phyloP scores from a whole-genome alignment of 176 grass and related monocot genomes.

The Eleusine coracana region DNA sequence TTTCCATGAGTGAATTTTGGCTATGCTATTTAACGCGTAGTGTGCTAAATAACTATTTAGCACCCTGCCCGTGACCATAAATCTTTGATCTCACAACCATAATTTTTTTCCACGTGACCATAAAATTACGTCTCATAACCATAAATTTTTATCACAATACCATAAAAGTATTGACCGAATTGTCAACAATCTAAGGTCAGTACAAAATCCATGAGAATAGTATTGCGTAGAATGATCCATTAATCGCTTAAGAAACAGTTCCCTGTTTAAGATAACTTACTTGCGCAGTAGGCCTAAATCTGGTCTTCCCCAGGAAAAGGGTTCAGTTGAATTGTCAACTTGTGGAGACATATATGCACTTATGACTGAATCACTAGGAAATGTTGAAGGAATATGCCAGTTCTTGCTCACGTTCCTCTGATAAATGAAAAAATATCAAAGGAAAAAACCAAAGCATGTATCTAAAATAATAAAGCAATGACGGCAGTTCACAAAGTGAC shows the following conservation, averaged over 20 bases:
- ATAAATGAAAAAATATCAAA: constrained; percentile 44
- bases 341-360: constrained; percentile 80
- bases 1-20: background rate
- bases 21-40: no score
- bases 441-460: constrained; percentile 18
- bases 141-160: no score
- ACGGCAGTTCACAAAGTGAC: constrained; percentile 6
- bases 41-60: no score
- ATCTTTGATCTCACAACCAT: no score
- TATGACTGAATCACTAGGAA: constrained; percentile 82
- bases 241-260: constrained; percentile 11
- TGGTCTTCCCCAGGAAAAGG: constrained; percentile 91
- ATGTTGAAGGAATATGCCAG: constrained; percentile 85
- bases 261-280: constrained; percentile 53
- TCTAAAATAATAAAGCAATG: constrained; percentile 24
- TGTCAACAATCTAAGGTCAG: constrained; percentile 1
- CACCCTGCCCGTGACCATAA: no score
- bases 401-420: constrained; percentile 99
- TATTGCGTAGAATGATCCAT: background rate
- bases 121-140: no score
- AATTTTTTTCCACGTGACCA: no score
- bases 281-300: constrained; percentile 83
- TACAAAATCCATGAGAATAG: constrained; percentile 27
- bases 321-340: constrained; percentile 85
- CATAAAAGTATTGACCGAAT: no score